Evolutionary conservation across 768 basidiomycete species (phyloP).

Genomic region (Podaxis mareebaensis): DNA sequence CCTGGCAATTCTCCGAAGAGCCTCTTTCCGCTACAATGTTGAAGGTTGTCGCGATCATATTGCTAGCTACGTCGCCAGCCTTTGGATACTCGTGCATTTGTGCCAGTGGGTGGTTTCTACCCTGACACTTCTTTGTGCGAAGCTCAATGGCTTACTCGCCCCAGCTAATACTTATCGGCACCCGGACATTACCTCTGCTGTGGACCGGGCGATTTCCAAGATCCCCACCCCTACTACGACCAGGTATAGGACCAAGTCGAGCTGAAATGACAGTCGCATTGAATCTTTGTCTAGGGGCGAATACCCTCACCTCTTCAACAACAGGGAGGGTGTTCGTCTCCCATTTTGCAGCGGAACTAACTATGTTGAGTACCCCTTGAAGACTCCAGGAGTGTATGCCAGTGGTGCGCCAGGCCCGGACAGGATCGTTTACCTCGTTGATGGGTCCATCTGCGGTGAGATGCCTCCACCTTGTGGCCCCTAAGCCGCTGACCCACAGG

Average conservation of each 20-base stretch:
- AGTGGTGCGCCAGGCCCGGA: not conserved
- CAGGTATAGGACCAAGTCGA: not conserved
- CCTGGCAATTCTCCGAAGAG: not conserved
- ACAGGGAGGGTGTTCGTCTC: not conserved
- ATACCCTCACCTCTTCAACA: not conserved
- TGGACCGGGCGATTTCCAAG: too few relatives aligned
- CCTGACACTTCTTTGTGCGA: not conserved
- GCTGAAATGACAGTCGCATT: not conserved
- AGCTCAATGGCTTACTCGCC: not conserved
- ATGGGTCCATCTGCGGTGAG: not conserved
- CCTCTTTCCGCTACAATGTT: not conserved
- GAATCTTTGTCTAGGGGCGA: not conserved
- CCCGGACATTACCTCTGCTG: not conserved
- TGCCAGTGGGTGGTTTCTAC: not conserved
- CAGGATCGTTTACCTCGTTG: not conserved
- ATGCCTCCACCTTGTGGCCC: too few relatives aligned
- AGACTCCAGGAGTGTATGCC: not conserved
- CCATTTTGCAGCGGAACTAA: not conserved
- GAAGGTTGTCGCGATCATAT: not conserved
- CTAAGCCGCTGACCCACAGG: too few relatives aligned
- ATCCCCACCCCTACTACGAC: not conserved
- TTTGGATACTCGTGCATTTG: not conserved
- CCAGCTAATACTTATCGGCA: not conserved
- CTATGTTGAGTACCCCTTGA: not conserved
- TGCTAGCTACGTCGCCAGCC: not conserved